Evolutionary conservation across 352 stramenopile species (phyloP).

Genomic region (Aphanomyces stellatus): DNA sequence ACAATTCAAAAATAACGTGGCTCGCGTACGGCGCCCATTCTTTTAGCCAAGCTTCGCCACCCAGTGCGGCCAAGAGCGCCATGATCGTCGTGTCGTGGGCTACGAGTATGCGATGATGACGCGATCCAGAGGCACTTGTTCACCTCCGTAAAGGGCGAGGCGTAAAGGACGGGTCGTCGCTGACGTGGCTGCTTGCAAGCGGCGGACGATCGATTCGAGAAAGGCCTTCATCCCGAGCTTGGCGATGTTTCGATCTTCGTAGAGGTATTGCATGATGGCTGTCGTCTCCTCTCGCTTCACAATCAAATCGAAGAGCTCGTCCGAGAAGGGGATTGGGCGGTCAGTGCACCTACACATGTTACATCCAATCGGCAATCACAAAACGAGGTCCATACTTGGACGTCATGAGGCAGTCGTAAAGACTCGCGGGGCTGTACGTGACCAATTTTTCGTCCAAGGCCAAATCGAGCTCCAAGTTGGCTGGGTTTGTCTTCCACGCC

Average conservation of each 20-base stretch:
- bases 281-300: constrained; percentile 3
- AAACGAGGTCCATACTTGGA: neutral
- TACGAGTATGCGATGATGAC: neutral
- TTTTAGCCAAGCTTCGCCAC: neutral
- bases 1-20: constrained; percentile 13
- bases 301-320: constrained; percentile 5
- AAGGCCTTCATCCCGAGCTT: neutral
- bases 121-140: neutral
- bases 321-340: neutral
- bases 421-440: neutral
- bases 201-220: neutral
- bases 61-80: constrained; percentile 10
- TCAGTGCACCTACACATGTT: constrained; percentile 1
- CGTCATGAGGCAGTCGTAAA: constrained; percentile 20
- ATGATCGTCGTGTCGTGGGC: constrained; percentile 15
- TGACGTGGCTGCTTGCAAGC: neutral
- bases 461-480: constrained; percentile 3
- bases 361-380: neutral
- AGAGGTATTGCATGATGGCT: constrained; percentile 9
- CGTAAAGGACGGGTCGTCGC: neutral
- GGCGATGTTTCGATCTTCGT: neutral
- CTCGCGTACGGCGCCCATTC: constrained; percentile 18
- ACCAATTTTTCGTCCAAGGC: neutral
- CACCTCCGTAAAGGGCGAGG: constrained; percentile 3
- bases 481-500: neutral